Percentiles rank a stretch among this genome's conserved stretches.
These are phyloP conservation scores for Uromyces viciae-fabae DNA, from an alignment of 1,284 basidiomycete species.

Conservation along the genomic window DNA sequence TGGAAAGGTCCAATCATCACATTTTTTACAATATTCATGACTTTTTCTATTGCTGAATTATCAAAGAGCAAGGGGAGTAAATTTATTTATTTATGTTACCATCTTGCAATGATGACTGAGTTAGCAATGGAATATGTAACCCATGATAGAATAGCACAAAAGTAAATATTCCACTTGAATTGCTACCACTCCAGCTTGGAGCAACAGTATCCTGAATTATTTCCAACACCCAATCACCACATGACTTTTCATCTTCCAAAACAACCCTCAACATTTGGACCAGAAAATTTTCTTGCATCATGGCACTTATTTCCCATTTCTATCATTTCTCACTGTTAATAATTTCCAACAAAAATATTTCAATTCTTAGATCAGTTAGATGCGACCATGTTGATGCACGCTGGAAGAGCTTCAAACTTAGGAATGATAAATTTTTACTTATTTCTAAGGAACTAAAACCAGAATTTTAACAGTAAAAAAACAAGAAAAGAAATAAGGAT, in stretches of 20 bases:
- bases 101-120: constrained; percentile 20
- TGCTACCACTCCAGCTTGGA: neutral
- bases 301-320: too few species aligned
- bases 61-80: neutral
- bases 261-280: constrained; percentile 1
- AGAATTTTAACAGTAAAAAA: too few species aligned
- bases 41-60: constrained; percentile 15
- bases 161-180: neutral
- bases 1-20: constrained; percentile 18
- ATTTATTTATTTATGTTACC: constrained; percentile 19
- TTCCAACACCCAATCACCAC: constrained; percentile 36
- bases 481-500: too few species aligned
- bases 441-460: too few species aligned
- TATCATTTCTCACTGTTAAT: neutral
- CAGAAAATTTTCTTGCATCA: constrained; percentile 12
- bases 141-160: constrained; percentile 11
- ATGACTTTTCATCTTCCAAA: constrained; percentile 26
- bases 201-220: neutral
- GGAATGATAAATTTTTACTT: too few species aligned
- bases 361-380: constrained; percentile 16
- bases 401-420: constrained; percentile 28
- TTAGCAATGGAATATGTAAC: constrained; percentile 11
- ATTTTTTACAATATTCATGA: constrained; percentile 1
- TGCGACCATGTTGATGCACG: constrained; percentile 1
- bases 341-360: too few species aligned